Evolutionary conservation across 495 filamentous ascomycete genomes (phyloP), one percentile per base, ranked within the genome.

Genomic region (Corynascus novoguineensis): DNA sequence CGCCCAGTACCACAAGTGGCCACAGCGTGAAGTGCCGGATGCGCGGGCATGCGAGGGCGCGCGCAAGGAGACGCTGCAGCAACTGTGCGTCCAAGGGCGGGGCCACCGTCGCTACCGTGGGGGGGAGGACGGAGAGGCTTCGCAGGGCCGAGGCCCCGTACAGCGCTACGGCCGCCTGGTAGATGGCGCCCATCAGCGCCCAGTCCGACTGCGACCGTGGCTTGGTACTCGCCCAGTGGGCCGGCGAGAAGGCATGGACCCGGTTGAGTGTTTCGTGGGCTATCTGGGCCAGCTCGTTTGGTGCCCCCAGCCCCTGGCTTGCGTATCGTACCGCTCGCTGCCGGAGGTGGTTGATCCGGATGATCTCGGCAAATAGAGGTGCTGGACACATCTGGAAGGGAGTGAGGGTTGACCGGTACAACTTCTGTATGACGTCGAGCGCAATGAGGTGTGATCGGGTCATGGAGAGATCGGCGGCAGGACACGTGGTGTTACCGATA

Each of bases 81-180:
- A 22, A 9, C 11, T 4, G n/a, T 11, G 29, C 53, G 45, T 61
- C n/a, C n/a, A n/a, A n/a, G n/a, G n/a, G n/a, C n/a, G n/a, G n/a
- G n/a, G n/a, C n/a, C n/a, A n/a, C n/a, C n/a, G n/a, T n/a, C n/a
- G 17, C 9, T 0, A 32, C 9, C 8, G 45, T 59, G 4, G 28
- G 19, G n/a, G 65, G 63, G 4, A 72, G 57, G n/a, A 67, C 38
- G 12, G 58, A 63, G 2, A 66, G 9, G 37, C 68, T 71, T 32
- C 67, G 64, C 9, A 71, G 45, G 0, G 71, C 68, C 1, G 51
- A 50, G 45, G 67, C 63, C 58, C 69, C 69, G 29, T 73, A 73
- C 4, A 73, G 27, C 4, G 64, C 56, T 5, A 68, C 60, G 10
- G 71, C 62, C 29, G 63, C 53, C 28, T 64, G 64, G 47, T 72